phyloP scores from a whole-genome alignment of 257 asterid species.

The Solanum bulbocastanum region DNA sequence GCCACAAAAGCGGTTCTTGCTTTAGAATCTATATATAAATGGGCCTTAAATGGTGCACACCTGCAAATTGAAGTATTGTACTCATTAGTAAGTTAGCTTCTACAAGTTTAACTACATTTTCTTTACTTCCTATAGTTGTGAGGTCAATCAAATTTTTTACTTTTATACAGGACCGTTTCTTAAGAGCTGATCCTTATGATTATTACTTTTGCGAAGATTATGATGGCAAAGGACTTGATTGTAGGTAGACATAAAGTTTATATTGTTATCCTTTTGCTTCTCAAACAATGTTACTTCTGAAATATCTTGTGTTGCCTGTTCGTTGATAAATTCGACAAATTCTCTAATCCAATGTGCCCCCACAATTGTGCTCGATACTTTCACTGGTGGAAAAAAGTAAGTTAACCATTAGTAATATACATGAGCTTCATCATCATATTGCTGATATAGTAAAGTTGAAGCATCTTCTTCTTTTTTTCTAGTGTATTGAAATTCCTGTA shows the following conservation, averaged over 20 bases:
- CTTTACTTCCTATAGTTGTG: neutral
- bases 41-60: neutral
- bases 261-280: neutral
- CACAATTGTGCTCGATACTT: neutral
- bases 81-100: neutral
- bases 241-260: neutral
- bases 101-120: neutral
- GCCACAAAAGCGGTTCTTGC: no score
- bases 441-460: neutral
- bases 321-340: neutral
- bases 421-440: neutral
- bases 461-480: neutral
- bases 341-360: neutral
- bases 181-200: neutral
- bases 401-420: neutral
- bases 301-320: neutral
- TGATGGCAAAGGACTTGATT: neutral
- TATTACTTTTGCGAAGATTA: neutral
- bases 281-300: neutral
- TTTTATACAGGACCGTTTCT: neutral
- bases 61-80: neutral
- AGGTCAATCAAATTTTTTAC: neutral
- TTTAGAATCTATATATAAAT: no score
- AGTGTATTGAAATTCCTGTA: slow-evolving; percentile 20
- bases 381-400: neutral